phyloP scores from a whole-genome alignment of 202 grass and related monocot species.

The Alloteropsis angusta region DNA sequence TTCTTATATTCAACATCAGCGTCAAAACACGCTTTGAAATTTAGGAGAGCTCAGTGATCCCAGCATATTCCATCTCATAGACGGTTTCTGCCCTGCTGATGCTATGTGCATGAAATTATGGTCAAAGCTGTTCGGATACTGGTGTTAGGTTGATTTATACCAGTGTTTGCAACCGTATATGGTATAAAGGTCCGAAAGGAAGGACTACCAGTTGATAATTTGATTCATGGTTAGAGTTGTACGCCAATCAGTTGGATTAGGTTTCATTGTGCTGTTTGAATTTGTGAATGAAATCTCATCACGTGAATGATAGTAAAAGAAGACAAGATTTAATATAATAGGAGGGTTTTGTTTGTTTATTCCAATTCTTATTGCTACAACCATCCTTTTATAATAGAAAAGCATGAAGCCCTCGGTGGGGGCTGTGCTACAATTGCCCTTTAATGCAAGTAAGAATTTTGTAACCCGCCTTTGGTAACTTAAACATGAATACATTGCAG shows the following conservation, averaged over 20 bases:
- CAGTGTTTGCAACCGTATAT: not conserved
- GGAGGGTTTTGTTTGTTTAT: not conserved
- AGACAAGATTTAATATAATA: not conserved
- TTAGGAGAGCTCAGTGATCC: not conserved
- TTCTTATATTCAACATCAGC: slow-evolving; percentile 23
- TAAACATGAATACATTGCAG: slow-evolving; percentile 35
- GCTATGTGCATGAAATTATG: not conserved
- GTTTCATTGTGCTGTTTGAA: not conserved
- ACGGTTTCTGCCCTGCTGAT: not conserved
- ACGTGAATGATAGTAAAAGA: not conserved
- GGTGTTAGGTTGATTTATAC: not conserved
- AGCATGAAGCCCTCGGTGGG: not conserved
- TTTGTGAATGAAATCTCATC: not conserved
- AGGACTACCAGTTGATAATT: not conserved
- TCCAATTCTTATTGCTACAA: not conserved
- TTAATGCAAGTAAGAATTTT: not conserved
- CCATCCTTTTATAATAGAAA: not conserved
- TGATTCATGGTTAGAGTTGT: not conserved
- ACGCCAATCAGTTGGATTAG: not conserved
- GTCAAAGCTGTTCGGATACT: not conserved
- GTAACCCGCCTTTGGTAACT: slow-evolving; percentile 1
- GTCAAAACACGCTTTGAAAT: not conserved
- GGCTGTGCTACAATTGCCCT: not conserved
- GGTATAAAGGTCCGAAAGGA: not conserved
- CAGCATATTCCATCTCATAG: slow-evolving; percentile 1